Conservation (phyloP, 2,329 filamentous ascomycete species). For the Albophoma yamanashiensis region DNA sequence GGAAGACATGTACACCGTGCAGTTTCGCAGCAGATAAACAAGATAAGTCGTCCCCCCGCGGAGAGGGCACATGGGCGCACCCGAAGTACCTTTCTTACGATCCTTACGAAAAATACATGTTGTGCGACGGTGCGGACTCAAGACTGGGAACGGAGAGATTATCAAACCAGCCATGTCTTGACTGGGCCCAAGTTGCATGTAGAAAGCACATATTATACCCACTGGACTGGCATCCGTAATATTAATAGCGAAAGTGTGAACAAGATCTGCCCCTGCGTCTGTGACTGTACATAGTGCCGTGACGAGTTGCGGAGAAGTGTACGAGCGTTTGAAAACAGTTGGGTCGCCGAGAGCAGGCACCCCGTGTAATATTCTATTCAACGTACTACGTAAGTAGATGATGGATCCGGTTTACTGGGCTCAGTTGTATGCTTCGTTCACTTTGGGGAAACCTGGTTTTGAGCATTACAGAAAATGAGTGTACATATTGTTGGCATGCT, state of each 20-base stretch:
- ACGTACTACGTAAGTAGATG: too few relatives aligned
- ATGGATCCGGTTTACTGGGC: too few relatives aligned
- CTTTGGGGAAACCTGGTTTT: too few relatives aligned
- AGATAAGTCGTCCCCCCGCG: conserved; percentile 6
- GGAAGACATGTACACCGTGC: neutral
- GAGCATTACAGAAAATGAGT: too few relatives aligned
- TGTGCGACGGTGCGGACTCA: conserved; percentile 16
- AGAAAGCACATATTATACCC: conserved; percentile 15
- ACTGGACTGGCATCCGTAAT: conserved; percentile 22
- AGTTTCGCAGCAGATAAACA: neutral
- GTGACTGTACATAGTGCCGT: neutral
- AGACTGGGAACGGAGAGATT: conserved; percentile 6
- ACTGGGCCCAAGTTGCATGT: conserved; percentile 16
- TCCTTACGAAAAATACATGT: conserved; percentile 37
- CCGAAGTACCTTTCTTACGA: conserved; percentile 41
- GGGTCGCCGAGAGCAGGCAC: too few relatives aligned
- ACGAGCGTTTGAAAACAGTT: too few relatives aligned
- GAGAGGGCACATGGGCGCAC: neutral
- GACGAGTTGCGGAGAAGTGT: neutral
- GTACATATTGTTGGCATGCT: too few relatives aligned
- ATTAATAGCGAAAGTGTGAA: conserved; percentile 16
- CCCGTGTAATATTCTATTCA: too few relatives aligned
- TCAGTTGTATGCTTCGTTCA: too few relatives aligned
- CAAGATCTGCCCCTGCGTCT: conserved; percentile 5
- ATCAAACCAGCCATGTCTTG: conserved; percentile 9